A percentile compares a stretch with the other conserved stretches of the same genome.
These are phyloP conservation scores for Sclerotiophoma versabilis DNA, from an alignment of 2,329 filamentous ascomycete species.

Conservation along the genomic window DNA sequence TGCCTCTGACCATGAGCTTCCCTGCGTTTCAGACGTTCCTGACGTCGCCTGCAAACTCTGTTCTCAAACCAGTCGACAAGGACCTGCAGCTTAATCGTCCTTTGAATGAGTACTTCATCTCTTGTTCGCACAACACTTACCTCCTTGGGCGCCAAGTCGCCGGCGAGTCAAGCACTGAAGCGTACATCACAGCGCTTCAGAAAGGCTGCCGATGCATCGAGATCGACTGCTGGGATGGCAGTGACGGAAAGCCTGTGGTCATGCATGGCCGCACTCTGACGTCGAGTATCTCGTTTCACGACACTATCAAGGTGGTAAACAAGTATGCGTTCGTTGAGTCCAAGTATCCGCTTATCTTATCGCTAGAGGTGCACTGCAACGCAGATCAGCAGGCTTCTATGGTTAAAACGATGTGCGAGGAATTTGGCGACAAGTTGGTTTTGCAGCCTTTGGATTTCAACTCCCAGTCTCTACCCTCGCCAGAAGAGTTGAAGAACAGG, in stretches of 20 bases:
- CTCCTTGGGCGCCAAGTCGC: conserved; percentile 88
- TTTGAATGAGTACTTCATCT: conserved; percentile 96
- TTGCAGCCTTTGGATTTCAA: conserved; percentile 75
- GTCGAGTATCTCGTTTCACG: conserved; percentile 84
- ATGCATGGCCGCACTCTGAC: conserved; percentile 92
- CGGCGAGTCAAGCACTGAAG: conserved; percentile 90
- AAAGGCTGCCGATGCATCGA: conserved; percentile 94
- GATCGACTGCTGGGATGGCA: conserved; percentile 97
- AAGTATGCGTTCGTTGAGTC: conserved; percentile 91
- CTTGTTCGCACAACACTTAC: conserved; percentile 98
- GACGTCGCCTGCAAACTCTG: conserved; percentile 64
- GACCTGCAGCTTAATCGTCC: conserved; percentile 77
- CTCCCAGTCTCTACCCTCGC: conserved; percentile 76
- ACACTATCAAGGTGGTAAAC: conserved; percentile 91
- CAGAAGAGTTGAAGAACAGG: conserved; percentile 81
- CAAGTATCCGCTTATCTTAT: conserved; percentile 90
- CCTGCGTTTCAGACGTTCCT: conserved; percentile 72
- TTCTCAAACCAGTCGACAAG: conserved; percentile 67
- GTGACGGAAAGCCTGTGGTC: conserved; percentile 84
- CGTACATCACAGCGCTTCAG: conserved; percentile 87
- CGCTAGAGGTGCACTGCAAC: conserved; percentile 93
- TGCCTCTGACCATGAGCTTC: conserved; percentile 72
- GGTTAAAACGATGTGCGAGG: conserved; percentile 86
- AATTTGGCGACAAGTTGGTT: conserved; percentile 82
- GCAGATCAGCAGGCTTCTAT: conserved; percentile 82